Evolutionary conservation across 31 red algal species (phyloP).

Genomic region (Pterothamnion heteromorphum): DNA sequence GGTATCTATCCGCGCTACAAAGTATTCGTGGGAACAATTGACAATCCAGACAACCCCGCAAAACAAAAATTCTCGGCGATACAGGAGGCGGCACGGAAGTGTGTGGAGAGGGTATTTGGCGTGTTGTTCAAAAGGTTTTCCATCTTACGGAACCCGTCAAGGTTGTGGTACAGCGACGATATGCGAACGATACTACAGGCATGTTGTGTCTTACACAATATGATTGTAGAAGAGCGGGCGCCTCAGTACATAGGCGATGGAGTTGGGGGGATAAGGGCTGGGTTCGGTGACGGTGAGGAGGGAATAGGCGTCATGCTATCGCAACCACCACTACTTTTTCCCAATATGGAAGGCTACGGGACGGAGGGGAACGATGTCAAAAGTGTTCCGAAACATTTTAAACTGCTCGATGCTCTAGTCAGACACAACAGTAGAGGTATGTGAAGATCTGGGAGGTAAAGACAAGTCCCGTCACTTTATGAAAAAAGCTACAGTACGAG

Average conservation of each 20-base stretch:
- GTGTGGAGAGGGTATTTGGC: conserved; percentile 41
- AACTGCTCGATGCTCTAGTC: background rate
- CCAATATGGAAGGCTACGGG: background rate
- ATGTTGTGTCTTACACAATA: conserved; percentile 1
- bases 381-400: background rate
- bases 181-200: background rate
- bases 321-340: background rate
- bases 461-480: no score
- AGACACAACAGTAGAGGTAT: no score
- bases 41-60: background rate
- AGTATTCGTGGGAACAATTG: conserved; percentile 11
- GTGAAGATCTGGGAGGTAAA: no score
- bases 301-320: background rate
- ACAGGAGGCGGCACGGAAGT: conserved; percentile 6
- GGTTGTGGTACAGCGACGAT: background rate
- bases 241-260: background rate
- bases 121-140: conserved; percentile 39
- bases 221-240: background rate
- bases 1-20: conserved; percentile 35
- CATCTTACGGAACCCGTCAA: background rate
- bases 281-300: background rate
- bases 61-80: background rate
- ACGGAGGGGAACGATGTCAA: background rate
- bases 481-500: no score
- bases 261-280: background rate